phyloP scores from a whole-genome alignment of 768 basidiomycete genomes.

The Inosperma sp. region DNA sequence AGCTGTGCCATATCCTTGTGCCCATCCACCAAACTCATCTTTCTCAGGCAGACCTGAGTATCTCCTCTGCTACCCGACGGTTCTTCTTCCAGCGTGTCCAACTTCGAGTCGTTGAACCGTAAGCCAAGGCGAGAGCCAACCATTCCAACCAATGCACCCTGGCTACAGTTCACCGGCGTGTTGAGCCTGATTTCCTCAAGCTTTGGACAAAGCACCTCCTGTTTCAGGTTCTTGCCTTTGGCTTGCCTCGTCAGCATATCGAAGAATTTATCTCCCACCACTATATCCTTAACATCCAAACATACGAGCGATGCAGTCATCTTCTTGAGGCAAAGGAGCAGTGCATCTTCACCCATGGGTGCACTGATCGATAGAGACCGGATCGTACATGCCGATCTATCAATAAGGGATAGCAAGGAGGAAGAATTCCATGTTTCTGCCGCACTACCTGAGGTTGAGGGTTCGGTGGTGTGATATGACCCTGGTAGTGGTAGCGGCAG shows the following conservation, averaged over 20 bases:
- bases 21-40: no score
- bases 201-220: slow-evolving; percentile 17
- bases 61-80: no score
- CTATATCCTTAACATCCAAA: slow-evolving; percentile 24
- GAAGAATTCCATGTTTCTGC: slow-evolving; percentile 25
- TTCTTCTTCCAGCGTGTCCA: no score
- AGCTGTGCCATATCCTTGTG: no score
- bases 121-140: slow-evolving; percentile 21
- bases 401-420: slow-evolving; percentile 25
- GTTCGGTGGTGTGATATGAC: slow-evolving; percentile 11
- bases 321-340: slow-evolving; percentile 24
- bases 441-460: slow-evolving; percentile 5
- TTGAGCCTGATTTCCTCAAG: slow-evolving; percentile 23
- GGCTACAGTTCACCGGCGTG: slow-evolving; percentile 18
- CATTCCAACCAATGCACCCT: slow-evolving; percentile 20
- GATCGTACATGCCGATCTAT: slow-evolving; percentile 29
- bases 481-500: slow-evolving; percentile 7
- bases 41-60: no score
- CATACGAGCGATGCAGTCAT: slow-evolving; percentile 22
- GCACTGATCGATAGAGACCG: slow-evolving; percentile 25
- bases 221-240: no score
- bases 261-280: slow-evolving; percentile 23
- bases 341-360: slow-evolving; percentile 27
- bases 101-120: neutral
- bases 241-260: slow-evolving; percentile 21